A percentile compares a stretch with the other conserved stretches of the same genome.
These are phyloP conservation scores for Aspergillus pseudoterreus DNA, from an alignment of 2,329 filamentous ascomycete genomes.

Conservation along the genomic window DNA sequence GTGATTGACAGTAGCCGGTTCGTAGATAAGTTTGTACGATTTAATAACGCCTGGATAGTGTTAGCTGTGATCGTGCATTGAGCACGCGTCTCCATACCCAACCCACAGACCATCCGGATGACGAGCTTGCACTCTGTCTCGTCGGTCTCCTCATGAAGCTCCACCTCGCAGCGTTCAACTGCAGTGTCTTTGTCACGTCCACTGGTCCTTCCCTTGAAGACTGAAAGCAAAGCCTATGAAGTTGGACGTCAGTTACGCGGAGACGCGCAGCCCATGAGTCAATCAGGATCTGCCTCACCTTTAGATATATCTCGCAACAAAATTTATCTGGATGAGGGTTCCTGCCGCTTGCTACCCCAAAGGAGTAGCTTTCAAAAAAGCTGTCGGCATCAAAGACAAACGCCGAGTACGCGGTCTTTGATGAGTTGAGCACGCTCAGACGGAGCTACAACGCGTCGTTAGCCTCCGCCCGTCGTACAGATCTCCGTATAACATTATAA, in stretches of 20 bases:
- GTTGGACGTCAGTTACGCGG: conserved; percentile 7
- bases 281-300: conserved; percentile 32
- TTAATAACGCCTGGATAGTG: conserved; percentile 54
- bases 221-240: conserved; percentile 53
- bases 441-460: conserved; percentile 47
- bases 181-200: conserved; percentile 58
- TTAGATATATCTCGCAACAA: conserved; percentile 58
- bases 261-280: neutral
- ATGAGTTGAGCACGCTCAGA: conserved; percentile 59
- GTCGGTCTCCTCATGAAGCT: conserved; percentile 53
- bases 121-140: conserved; percentile 59
- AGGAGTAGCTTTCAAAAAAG: conserved; percentile 60
- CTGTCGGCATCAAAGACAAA: conserved; percentile 51
- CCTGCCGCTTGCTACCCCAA: conserved; percentile 32
- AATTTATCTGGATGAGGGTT: conserved; percentile 47
- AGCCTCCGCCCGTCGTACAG: conserved; percentile 2
- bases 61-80: neutral
- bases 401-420: conserved; percentile 61
- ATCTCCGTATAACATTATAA: neutral
- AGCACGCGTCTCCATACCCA: conserved; percentile 39
- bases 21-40: conserved; percentile 63
- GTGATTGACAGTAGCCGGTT: conserved; percentile 59
- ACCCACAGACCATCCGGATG: conserved; percentile 60
- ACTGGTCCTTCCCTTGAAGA: conserved; percentile 57
- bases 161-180: conserved; percentile 61